A percentile compares a stretch with the other conserved stretches of the same genome.
phyloP scores from a whole-genome alignment of 441 rosid genomes.

The Aleurites moluccanus region DNA sequence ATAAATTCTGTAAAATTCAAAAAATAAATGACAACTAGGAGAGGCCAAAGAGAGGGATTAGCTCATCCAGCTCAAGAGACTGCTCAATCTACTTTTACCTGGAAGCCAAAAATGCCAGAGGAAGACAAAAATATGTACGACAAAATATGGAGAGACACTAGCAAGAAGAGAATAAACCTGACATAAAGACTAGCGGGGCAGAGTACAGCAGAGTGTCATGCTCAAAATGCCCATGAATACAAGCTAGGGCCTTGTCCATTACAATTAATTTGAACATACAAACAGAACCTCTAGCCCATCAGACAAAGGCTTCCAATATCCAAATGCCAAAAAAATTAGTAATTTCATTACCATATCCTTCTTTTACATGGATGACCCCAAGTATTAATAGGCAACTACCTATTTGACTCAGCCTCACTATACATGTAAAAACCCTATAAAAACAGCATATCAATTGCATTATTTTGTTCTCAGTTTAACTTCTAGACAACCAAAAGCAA shows the following conservation, averaged over 20 bases:
- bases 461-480: too few relatives aligned
- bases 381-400: neutral
- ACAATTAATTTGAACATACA: neutral
- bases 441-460: too few relatives aligned
- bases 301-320: neutral
- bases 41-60: neutral
- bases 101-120: too few relatives aligned
- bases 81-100: neutral
- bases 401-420: neutral
- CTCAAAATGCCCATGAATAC: neutral
- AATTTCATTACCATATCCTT: neutral
- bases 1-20: neutral
- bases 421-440: neutral
- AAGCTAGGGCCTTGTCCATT: neutral
- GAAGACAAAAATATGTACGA: neutral
- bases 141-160: neutral
- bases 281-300: neutral
- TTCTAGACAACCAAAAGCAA: too few relatives aligned
- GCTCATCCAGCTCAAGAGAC: neutral
- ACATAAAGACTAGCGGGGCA: neutral
- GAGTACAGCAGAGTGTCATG: neutral
- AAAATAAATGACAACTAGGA: neutral
- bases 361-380: neutral
- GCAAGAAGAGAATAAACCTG: neutral
- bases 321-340: neutral